These are phyloP conservation scores for Pharnaceum exiguum DNA, from an alignment of 148 eudicot genomes.

Conservation along the genomic window DNA sequence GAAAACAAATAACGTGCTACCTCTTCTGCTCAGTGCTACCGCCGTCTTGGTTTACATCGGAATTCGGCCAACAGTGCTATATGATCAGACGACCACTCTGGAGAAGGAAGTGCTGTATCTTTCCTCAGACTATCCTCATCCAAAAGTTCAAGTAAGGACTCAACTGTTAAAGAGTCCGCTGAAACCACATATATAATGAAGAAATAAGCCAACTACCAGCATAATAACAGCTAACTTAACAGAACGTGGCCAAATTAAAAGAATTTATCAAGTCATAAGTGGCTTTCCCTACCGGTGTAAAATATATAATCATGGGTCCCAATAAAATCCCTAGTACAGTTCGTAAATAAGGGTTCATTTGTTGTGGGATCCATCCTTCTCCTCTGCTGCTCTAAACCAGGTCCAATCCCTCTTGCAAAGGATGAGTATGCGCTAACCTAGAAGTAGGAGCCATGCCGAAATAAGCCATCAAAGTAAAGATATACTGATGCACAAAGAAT, in stretches of 20 bases:
- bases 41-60: slow-evolving; percentile 92
- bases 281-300: slow-evolving; percentile 62
- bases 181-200: slow-evolving; percentile 29
- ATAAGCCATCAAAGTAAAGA: slow-evolving; percentile 1
- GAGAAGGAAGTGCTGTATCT: slow-evolving; percentile 98
- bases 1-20: neutral
- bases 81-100: slow-evolving; percentile 99
- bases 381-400: slow-evolving; percentile 73
- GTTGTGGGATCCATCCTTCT: slow-evolving; percentile 81
- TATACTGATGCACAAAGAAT: slow-evolving; percentile 6
- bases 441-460: slow-evolving; percentile 10
- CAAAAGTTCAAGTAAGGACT: slow-evolving; percentile 88
- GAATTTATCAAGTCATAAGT: neutral
- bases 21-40: slow-evolving; percentile 35
- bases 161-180: slow-evolving; percentile 96
- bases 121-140: slow-evolving; percentile 95
- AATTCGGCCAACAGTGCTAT: slow-evolving; percentile 95
- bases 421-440: slow-evolving; percentile 99
- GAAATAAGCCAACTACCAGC: neutral
- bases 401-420: slow-evolving; percentile 74
- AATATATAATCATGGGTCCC: slow-evolving; percentile 98
- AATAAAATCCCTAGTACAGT: slow-evolving; percentile 90
- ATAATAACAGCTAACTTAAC: neutral
- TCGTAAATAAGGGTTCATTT: slow-evolving; percentile 87
- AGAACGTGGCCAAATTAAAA: neutral